phyloP scores from a whole-genome alignment of 768 basidiomycete genomes.

The Lactarius hengduanensis region DNA sequence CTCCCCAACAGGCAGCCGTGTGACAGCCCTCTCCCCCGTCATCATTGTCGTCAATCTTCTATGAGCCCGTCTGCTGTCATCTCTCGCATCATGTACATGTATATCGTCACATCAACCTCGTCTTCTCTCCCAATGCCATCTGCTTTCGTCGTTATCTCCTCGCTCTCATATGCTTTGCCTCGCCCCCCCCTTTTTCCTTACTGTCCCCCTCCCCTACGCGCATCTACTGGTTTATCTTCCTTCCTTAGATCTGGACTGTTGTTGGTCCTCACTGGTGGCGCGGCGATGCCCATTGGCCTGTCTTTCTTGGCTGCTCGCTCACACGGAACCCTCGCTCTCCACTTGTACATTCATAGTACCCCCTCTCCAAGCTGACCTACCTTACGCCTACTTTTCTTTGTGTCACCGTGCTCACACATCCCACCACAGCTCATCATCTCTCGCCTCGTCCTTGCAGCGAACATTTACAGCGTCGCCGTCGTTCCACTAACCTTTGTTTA shows the following conservation, averaged over 20 bases:
- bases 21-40: too few species aligned
- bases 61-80: background rate
- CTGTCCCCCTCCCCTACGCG: background rate
- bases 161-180: slow-evolving; percentile 19
- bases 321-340: background rate
- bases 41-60: too few species aligned
- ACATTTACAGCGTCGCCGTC: too few species aligned
- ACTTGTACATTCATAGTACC: background rate
- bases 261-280: background rate
- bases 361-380: too few species aligned
- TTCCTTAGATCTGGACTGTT: background rate
- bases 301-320: background rate
- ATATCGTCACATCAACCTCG: slow-evolving; percentile 1
- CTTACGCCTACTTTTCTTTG: too few species aligned
- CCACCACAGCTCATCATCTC: background rate
- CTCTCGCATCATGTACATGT: slow-evolving; percentile 4
- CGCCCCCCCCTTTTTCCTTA: background rate
- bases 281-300: background rate
- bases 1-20: slow-evolving; percentile 6
- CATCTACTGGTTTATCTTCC: background rate
- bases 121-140: background rate
- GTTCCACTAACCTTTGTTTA: too few species aligned
- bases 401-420: too few species aligned
- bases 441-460: too few species aligned
- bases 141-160: slow-evolving; percentile 17